Evolutionary conservation across 768 basidiomycete species (phyloP).

Genomic region (Plicaturopsis crispa): DNA sequence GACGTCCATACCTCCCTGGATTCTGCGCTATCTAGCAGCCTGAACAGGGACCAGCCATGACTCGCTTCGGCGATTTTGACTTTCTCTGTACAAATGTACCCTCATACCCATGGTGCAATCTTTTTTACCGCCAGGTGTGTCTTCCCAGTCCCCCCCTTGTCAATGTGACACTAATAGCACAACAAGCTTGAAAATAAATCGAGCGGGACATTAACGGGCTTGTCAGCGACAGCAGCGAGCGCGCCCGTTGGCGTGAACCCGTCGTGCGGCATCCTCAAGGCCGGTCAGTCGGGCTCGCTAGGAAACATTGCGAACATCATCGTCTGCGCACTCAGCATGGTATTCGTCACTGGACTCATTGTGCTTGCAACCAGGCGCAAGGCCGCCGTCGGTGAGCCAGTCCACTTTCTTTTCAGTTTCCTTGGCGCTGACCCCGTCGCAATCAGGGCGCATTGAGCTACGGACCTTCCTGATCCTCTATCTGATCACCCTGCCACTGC

Average conservation of each 20-base stretch:
- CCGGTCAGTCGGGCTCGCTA: slow-evolving; percentile 49
- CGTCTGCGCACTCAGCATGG: slow-evolving; percentile 65
- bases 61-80: slow-evolving; percentile 67
- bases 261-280: slow-evolving; percentile 65
- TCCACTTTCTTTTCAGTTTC: slow-evolving; percentile 1
- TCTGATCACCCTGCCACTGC: slow-evolving; percentile 65
- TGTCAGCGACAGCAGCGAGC: slow-evolving; percentile 33
- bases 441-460: slow-evolving; percentile 61
- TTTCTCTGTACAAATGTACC: slow-evolving; percentile 61
- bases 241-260: slow-evolving; percentile 84
- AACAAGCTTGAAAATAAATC: slow-evolving; percentile 31
- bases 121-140: slow-evolving; percentile 81
- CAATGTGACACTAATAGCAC: no score
- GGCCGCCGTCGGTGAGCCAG: slow-evolving; percentile 77
- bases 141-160: no score
- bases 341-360: slow-evolving; percentile 53
- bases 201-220: slow-evolving; percentile 27
- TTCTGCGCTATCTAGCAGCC: no score
- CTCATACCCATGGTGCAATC: slow-evolving; percentile 89
- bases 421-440: slow-evolving; percentile 4
- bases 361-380: slow-evolving; percentile 53
- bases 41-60: no score
- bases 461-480: slow-evolving; percentile 60
- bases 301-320: slow-evolving; percentile 87
- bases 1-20: no score